phyloP scores from a whole-genome alignment of 345 rosid genomes.

The Aquilaria sinensis region DNA sequence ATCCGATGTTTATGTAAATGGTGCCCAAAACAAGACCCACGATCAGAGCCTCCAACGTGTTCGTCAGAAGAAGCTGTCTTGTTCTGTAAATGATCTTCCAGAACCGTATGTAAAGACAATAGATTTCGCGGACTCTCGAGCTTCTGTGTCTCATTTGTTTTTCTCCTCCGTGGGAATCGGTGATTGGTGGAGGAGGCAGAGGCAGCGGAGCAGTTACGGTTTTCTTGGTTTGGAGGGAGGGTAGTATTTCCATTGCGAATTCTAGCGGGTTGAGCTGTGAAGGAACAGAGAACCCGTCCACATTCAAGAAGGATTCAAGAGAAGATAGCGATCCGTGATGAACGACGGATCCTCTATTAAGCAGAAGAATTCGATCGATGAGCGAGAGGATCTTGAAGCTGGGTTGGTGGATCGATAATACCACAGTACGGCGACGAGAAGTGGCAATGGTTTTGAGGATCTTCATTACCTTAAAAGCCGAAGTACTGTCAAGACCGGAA shows the following conservation, averaged over 20 bases:
- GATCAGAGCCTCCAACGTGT: conserved; percentile 66
- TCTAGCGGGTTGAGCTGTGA: conserved; percentile 87
- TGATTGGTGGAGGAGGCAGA: conserved; percentile 10
- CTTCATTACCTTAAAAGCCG: conserved; percentile 71
- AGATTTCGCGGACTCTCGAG: conserved; percentile 59
- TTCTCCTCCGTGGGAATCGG: conserved; percentile 1
- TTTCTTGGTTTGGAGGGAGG: conserved; percentile 37
- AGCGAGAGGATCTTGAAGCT: conserved; percentile 80
- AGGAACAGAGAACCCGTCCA: conserved; percentile 66
- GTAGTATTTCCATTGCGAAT: conserved; percentile 79
- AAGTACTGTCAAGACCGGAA: conserved; percentile 78
- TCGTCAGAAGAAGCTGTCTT: conserved; percentile 73
- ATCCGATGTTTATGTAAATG: conserved; percentile 75
- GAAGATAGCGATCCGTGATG: conserved; percentile 65
- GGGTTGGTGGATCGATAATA: conserved; percentile 94
- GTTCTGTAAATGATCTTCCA: conserved; percentile 91
- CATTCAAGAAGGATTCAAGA: conserved; percentile 45
- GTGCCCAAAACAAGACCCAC: conserved; percentile 96
- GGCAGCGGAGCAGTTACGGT: conserved; percentile 14
- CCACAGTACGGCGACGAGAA: conserved; percentile 61
- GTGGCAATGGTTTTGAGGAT: conserved; percentile 55
- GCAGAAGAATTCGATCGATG: conserved; percentile 56
- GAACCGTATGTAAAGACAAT: conserved; percentile 44
- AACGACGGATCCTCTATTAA: conserved; percentile 66
- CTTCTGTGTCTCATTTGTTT: conserved; percentile 31